phyloP scores from a whole-genome alignment of 768 basidiomycete genomes.

The Boletus vinaceobasis region DNA sequence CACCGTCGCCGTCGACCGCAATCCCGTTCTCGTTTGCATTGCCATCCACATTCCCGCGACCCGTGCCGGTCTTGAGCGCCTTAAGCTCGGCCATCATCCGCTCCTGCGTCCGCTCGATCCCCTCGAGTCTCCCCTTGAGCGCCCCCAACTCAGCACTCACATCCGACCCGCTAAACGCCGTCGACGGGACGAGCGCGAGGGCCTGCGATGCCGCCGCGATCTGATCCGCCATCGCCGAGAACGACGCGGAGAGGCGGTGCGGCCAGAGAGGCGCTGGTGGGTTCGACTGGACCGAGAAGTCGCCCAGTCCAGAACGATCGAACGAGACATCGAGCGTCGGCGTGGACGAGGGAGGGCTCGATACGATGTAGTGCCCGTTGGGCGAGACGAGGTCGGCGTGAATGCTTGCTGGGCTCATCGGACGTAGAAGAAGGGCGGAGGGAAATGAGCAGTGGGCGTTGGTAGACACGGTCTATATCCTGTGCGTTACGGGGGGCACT shows the following conservation, averaged over 20 bases:
- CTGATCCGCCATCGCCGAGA: conserved; percentile 39
- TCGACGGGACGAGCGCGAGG: conserved; percentile 29
- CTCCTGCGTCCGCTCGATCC: conserved; percentile 34
- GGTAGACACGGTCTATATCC: neutral
- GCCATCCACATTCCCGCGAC: conserved; percentile 7
- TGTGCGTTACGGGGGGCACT: neutral
- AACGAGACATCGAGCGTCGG: conserved; percentile 20
- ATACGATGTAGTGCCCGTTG: neutral
- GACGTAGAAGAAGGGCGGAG: neutral
- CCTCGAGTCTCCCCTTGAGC: conserved; percentile 28
- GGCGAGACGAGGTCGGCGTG: neutral
- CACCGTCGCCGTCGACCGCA: conserved; percentile 7
- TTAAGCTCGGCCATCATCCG: conserved; percentile 32
- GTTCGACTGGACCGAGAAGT: neutral
- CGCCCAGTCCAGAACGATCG: conserved; percentile 1
- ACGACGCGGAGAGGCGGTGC: conserved; percentile 35
- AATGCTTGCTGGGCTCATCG: neutral
- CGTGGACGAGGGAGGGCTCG: conserved; percentile 10
- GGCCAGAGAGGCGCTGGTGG: conserved; percentile 26
- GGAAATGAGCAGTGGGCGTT: neutral
- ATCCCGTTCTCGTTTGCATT: conserved; percentile 12
- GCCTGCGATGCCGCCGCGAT: conserved; percentile 40
- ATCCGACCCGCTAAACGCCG: conserved; percentile 19
- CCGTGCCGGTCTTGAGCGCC: conserved; percentile 22
- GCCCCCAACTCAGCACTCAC: conserved; percentile 9